Conservation (phyloP, 2,329 filamentous ascomycete genomes). For the Aspergillus novoparasiticus region DNA sequence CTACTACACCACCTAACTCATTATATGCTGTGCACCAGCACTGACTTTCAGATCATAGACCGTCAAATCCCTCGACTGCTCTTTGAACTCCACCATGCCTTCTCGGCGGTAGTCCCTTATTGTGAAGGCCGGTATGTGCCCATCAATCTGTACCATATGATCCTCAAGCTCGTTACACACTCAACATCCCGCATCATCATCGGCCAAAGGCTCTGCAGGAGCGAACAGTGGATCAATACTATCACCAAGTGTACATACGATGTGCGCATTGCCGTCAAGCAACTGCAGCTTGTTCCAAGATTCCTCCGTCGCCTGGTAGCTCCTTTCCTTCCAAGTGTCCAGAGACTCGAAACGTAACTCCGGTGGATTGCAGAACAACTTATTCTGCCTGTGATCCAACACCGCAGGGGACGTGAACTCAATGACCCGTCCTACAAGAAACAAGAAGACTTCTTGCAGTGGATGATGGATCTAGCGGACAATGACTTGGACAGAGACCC, state of each 20-base stretch:
- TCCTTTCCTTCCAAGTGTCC: slow-evolving; percentile 37
- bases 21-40: neutral
- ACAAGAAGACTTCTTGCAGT: slow-evolving; percentile 36
- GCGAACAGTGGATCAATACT: slow-evolving; percentile 42
- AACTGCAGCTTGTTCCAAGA: slow-evolving; percentile 38
- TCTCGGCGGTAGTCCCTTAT: slow-evolving; percentile 24
- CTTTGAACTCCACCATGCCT: slow-evolving; percentile 30
- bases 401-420: slow-evolving; percentile 27
- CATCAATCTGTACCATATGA: slow-evolving; percentile 26
- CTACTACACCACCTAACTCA: neutral
- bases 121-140: slow-evolving; percentile 31
- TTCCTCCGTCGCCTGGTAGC: slow-evolving; percentile 38
- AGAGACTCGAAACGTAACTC: slow-evolving; percentile 33
- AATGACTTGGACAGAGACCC: slow-evolving; percentile 25
- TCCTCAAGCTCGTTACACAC: slow-evolving; percentile 41
- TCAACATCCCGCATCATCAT: slow-evolving; percentile 46
- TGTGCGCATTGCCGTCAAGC: slow-evolving; percentile 32
- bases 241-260: slow-evolving; percentile 39
- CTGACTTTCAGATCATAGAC: slow-evolving; percentile 16
- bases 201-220: slow-evolving; percentile 38
- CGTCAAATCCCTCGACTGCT: slow-evolving; percentile 28
- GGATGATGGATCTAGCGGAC: slow-evolving; percentile 34
- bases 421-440: slow-evolving; percentile 23
- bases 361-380: slow-evolving; percentile 34
- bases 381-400: slow-evolving; percentile 36